A percentile compares a stretch with the other conserved stretches of the same genome.
phyloP scores from a whole-genome alignment of 495 filamentous ascomycete species.

The Trichocladium antarcticum region DNA sequence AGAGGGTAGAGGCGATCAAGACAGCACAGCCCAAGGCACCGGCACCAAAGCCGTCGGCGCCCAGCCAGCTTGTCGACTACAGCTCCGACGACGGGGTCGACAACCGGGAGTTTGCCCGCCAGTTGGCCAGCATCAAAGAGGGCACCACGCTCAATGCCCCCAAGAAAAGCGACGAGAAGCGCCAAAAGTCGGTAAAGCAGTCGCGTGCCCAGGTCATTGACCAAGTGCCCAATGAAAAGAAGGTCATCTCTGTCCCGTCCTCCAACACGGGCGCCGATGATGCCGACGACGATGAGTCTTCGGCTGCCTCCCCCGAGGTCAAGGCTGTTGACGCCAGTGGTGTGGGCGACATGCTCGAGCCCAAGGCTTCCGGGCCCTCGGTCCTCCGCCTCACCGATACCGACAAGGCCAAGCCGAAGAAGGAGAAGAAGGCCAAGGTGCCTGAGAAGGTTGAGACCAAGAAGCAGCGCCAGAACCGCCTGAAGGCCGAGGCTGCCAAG shows the following conservation, averaged over 20 bases:
- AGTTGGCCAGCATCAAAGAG: slow-evolving; percentile 53
- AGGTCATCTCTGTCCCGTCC: slow-evolving; percentile 43
- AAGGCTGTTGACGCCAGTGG: slow-evolving; percentile 44
- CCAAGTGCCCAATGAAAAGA: slow-evolving; percentile 24
- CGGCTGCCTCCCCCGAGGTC: slow-evolving; percentile 49
- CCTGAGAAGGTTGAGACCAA: slow-evolving; percentile 57
- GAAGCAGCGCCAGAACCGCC: slow-evolving; percentile 80
- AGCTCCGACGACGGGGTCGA: slow-evolving; percentile 50
- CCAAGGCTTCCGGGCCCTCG: slow-evolving; percentile 53
- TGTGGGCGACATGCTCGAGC: slow-evolving; percentile 81
- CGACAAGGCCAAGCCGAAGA: slow-evolving; percentile 45
- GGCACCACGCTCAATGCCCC: slow-evolving; percentile 46
- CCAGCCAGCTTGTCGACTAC: slow-evolving; percentile 14
- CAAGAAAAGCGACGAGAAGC: slow-evolving; percentile 50
- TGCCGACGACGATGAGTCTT: slow-evolving; percentile 70
- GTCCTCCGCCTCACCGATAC: slow-evolving; percentile 64
- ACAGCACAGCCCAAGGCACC: slow-evolving; percentile 25
- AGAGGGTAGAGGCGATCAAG: slow-evolving; percentile 26
- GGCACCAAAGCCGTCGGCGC: slow-evolving; percentile 11
- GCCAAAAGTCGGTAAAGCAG: slow-evolving; percentile 49
- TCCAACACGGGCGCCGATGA: slow-evolving; percentile 73
- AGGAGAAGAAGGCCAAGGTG: slow-evolving; percentile 50
- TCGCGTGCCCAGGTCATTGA: slow-evolving; percentile 38
- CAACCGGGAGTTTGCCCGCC: slow-evolving; percentile 62
- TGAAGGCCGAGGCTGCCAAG: slow-evolving; percentile 69